A percentile compares a stretch with the other conserved stretches of the same genome.
These are phyloP conservation scores for Clausena lansium DNA, from an alignment of 345 rosid genomes.

Conservation along the genomic window DNA sequence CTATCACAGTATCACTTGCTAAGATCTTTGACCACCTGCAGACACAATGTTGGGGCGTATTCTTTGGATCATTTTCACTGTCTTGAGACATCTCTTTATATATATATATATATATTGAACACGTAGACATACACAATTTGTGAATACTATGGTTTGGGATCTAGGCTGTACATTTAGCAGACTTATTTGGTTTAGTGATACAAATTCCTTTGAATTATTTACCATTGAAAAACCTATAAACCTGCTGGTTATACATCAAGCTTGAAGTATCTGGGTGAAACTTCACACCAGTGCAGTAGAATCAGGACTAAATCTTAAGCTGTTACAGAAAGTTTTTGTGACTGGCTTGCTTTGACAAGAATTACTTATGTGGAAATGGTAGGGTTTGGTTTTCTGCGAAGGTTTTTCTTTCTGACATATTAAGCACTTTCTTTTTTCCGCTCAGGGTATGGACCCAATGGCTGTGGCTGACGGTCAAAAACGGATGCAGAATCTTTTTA, in stretches of 20 bases:
- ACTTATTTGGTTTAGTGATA: neutral
- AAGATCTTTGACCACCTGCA: neutral
- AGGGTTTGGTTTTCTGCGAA: neutral
- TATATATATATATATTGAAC: neutral
- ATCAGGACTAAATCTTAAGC: neutral
- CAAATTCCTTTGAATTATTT: neutral
- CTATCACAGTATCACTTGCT: neutral
- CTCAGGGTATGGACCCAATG: conserved; percentile 52
- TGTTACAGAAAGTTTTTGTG: neutral
- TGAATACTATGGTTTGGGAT: neutral
- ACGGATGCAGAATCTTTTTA: conserved; percentile 62
- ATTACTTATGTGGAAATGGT: neutral
- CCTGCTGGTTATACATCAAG: neutral
- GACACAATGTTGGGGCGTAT: neutral
- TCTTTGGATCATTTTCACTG: neutral
- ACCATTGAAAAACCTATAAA: neutral
- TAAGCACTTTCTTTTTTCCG: neutral
- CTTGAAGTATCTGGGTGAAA: neutral
- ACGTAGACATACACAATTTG: neutral
- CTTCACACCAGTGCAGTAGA: neutral
- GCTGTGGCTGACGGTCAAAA: conserved; percentile 57
- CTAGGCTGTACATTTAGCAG: neutral
- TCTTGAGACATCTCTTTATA: neutral
- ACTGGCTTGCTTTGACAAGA: neutral
- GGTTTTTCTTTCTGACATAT: neutral